Conservation (phyloP, 768 basidiomycete species). For the Bullera alba region DNA sequence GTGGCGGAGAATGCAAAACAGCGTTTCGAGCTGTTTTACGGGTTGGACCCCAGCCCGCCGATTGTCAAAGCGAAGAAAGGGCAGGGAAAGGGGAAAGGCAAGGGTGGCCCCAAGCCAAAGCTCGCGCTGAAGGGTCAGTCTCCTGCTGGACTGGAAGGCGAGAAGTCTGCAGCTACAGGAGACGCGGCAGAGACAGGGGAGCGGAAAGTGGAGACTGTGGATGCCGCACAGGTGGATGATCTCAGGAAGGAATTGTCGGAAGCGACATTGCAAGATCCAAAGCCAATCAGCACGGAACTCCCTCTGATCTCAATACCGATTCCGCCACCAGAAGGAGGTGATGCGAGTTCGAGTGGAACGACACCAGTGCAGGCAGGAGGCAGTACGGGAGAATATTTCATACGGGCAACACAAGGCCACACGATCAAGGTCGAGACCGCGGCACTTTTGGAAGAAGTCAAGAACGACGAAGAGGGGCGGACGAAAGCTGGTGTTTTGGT, state of each 20-base stretch:
- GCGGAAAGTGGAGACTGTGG: neutral
- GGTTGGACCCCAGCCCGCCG: constrained; percentile 36
- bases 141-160: neutral
- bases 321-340: neutral
- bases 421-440: constrained; percentile 36
- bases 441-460: constrained; percentile 30
- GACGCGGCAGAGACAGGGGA: neutral
- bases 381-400: constrained; percentile 33
- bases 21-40: constrained; percentile 43
- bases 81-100: constrained; percentile 1
- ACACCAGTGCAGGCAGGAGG: neutral
- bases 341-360: neutral
- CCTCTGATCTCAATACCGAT: constrained; percentile 20
- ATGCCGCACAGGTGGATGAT: constrained; percentile 5
- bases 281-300: constrained; percentile 12
- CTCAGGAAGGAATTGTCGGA: neutral
- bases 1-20: constrained; percentile 46
- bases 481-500: constrained; percentile 52
- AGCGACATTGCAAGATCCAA: neutral
- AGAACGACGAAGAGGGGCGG: constrained; percentile 53
- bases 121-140: neutral
- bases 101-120: neutral
- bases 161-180: neutral
- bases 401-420: constrained; percentile 44
- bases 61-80: constrained; percentile 18